phyloP scores from a whole-genome alignment of 2,329 filamentous ascomycete genomes.

The Cercospora beticola region DNA sequence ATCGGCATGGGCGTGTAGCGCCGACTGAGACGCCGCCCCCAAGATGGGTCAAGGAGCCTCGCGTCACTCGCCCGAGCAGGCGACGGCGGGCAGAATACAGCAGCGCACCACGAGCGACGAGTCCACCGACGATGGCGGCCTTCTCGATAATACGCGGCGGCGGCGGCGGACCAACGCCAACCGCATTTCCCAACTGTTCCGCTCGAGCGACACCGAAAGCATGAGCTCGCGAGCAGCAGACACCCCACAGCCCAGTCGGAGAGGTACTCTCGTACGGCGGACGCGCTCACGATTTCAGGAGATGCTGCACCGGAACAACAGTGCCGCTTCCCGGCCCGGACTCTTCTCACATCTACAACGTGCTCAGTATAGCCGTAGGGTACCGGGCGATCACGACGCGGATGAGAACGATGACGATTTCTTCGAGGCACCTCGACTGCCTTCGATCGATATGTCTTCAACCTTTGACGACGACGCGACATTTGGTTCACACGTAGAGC shows the following conservation, averaged over 20 bases:
- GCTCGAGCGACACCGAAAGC: constrained; percentile 11
- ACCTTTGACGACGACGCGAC: constrained; percentile 39
- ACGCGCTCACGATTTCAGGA: constrained; percentile 30
- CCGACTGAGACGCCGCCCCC: constrained; percentile 1
- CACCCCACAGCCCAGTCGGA: constrained; percentile 9
- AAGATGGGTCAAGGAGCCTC: constrained; percentile 14
- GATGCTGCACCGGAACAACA: constrained; percentile 24
- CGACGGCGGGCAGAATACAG: neutral
- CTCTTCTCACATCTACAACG: constrained; percentile 28
- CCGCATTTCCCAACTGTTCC: constrained; percentile 20
- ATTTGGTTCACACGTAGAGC: constrained; percentile 29
- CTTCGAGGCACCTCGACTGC: constrained; percentile 32
- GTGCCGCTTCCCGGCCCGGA: constrained; percentile 18
- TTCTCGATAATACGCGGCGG: constrained; percentile 7
- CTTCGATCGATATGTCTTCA: constrained; percentile 36
- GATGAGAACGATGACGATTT: constrained; percentile 18
- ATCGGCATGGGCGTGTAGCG: constrained; percentile 12
- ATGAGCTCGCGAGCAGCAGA: constrained; percentile 5
- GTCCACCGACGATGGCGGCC: constrained; percentile 11
- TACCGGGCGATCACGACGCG: constrained; percentile 21
- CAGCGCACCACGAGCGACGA: constrained; percentile 5
- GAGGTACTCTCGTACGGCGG: constrained; percentile 21
- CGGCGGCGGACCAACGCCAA: constrained; percentile 12
- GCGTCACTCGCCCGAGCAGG: constrained; percentile 8
- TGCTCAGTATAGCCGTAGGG: constrained; percentile 30